phyloP scores from a whole-genome alignment of 2,329 filamentous ascomycete genomes.

The Trichoderma sp. region DNA sequence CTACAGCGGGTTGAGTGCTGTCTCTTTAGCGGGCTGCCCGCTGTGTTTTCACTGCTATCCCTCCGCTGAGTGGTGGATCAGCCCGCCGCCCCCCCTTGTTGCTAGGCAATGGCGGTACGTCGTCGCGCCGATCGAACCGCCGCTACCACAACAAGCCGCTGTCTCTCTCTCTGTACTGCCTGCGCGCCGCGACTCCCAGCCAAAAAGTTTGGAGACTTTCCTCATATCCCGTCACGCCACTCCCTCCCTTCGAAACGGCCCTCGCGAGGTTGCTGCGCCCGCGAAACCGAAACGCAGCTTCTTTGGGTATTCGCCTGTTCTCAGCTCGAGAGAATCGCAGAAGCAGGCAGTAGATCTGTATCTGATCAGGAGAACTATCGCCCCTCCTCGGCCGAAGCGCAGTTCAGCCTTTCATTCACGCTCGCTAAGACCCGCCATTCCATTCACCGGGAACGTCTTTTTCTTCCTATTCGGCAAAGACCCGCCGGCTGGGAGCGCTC shows the following conservation, averaged over 20 bases:
- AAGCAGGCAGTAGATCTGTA: not conserved
- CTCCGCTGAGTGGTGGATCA: not conserved
- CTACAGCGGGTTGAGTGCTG: slow-evolving; percentile 2
- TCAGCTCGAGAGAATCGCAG: not conserved
- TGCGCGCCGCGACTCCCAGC: slow-evolving; percentile 26
- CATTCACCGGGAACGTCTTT: slow-evolving; percentile 9
- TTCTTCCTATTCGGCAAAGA: not conserved
- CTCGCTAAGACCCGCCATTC: slow-evolving; percentile 28
- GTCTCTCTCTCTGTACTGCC: not conserved
- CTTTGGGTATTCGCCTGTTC: not conserved
- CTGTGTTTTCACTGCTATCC: not conserved
- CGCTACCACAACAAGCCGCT: slow-evolving; percentile 28
- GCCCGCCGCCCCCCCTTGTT: slow-evolving; percentile 31
- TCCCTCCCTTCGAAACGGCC: slow-evolving; percentile 10
- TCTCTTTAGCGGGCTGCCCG: slow-evolving; percentile 8
- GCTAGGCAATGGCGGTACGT: slow-evolving; percentile 33
- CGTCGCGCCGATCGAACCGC: slow-evolving; percentile 28
- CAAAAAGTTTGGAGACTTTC: slow-evolving; percentile 13
- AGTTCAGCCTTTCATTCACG: slow-evolving; percentile 20
- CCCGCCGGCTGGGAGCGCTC: slow-evolving; percentile 11
- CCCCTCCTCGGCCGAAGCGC: slow-evolving; percentile 1
- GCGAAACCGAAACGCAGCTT: not conserved
- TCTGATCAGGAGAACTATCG: not conserved
- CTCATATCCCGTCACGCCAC: slow-evolving; percentile 1
- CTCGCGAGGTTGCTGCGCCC: not conserved